Base-by-base conservation (phyloP, 371 early-diverging fungal species). In the Conidiobolus incongruus region DNA sequence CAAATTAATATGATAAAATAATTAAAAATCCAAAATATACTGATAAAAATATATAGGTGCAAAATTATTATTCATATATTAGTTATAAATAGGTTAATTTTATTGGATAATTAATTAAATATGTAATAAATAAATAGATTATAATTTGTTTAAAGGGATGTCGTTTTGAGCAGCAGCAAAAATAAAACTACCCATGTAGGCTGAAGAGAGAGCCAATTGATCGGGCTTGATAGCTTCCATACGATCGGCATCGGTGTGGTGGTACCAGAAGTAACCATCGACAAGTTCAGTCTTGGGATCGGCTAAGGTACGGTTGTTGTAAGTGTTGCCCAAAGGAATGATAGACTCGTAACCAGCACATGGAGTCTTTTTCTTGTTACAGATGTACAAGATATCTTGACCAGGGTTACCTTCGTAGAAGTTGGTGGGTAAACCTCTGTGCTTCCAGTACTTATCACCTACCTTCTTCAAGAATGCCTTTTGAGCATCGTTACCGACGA, bases 151-250 rank as follows among this genome's bases (percentile, higher is more conserved):
- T n/a, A n/a, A n/a, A n/a, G n/a, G n/a, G n/a, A n/a, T n/a, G n/a
- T n/a, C n/a, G n/a, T n/a, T n/a, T n/a, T n/a, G n/a, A 12, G 68
- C 64, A 20, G 61, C 54, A 30, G 63, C 53, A 17, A 62, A 68
- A 15, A 64, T 55, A 64, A 62, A 68, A 21, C 60, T 52, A 11
- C 67, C 68, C 43, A 65, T 53, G 11, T 56, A 57, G 2, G 66
- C 66, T 12, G 66, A 58, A 32, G 59, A 62, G 29, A 53, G 52
- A 36, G 61, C 58, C 37, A 66, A 54, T 42, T 68, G 62, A 38
- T 62, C 54, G 19, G 59, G 55, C 26, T 63, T 61, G 39, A 68
- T 56, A 3, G 53, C n/a, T n/a, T n/a, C n/a, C n/a, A n/a, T n/a
- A n/a, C n/a, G n/a, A n/a, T n/a, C n/a, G n/a, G n/a, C n/a, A n/a